Evolutionary conservation across 2,329 filamentous ascomycete genomes (phyloP).

Genomic region (Akanthomyces dipterigenus): DNA sequence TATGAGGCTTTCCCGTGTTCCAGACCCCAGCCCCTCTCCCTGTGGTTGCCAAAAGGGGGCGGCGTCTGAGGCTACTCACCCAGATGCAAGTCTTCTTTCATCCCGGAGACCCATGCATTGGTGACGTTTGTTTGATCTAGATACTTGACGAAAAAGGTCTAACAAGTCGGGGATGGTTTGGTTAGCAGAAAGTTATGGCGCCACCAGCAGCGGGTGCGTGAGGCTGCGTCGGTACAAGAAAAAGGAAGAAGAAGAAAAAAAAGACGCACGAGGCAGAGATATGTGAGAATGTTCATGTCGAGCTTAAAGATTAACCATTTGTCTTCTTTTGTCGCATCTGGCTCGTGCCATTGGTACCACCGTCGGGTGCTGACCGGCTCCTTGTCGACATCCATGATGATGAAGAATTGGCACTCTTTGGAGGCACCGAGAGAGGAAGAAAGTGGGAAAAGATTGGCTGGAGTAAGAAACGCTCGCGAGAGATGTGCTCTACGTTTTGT

Average conservation of each 20-base stretch:
- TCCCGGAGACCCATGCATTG: background rate
- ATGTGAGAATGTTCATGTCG: constrained; percentile 37
- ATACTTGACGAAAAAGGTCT: background rate
- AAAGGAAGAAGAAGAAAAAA: background rate
- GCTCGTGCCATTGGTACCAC: constrained; percentile 37
- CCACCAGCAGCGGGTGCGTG: too few species aligned
- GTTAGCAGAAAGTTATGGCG: background rate
- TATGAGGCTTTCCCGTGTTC: background rate
- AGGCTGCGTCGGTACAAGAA: too few species aligned
- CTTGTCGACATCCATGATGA: background rate
- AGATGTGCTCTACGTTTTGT: background rate
- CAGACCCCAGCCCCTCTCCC: too few species aligned
- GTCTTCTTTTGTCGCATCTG: constrained; percentile 32
- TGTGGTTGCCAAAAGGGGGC: background rate
- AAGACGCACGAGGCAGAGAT: constrained; percentile 29
- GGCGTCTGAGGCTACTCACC: background rate
- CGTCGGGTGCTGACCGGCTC: background rate
- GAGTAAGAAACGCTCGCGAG: too few species aligned
- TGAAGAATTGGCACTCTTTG: too few species aligned
- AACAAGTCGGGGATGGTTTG: background rate
- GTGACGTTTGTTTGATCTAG: background rate
- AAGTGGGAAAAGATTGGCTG: too few species aligned
- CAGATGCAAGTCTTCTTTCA: background rate
- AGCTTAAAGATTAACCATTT: constrained; percentile 41
- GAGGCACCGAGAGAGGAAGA: background rate